These are phyloP conservation scores for slime mould (Dictyostelium discoideum) DNA, from an alignment of 78 protist genomes.

Conservation along the genomic window DNA sequence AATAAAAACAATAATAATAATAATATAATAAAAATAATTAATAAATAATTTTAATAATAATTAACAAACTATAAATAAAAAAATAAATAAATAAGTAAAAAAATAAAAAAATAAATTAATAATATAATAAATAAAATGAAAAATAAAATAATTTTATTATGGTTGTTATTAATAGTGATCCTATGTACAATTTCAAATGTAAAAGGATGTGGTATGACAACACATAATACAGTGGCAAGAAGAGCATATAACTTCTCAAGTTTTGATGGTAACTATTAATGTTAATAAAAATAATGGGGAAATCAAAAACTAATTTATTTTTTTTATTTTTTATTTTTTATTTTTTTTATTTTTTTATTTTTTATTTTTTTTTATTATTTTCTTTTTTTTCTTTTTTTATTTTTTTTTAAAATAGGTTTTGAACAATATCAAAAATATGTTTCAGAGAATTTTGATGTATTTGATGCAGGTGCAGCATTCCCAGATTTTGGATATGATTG, in stretches of 20 bases:
- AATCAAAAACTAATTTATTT: neutral
- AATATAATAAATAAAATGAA: neutral
- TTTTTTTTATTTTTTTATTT: neutral
- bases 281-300: neutral
- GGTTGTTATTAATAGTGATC: neutral
- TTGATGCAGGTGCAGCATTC: conserved; percentile 71
- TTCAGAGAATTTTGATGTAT: conserved; percentile 12
- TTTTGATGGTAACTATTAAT: conserved; percentile 36
- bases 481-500: conserved; percentile 74
- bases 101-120: too few relatives aligned
- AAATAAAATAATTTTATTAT: neutral
- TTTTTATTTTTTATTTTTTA: too few relatives aligned
- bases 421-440: conserved; percentile 23
- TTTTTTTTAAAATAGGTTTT: neutral
- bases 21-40: neutral
- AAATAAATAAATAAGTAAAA: too few relatives aligned
- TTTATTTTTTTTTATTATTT: too few relatives aligned
- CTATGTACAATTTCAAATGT: neutral
- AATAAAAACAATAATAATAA: neutral
- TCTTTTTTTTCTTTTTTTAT: neutral
- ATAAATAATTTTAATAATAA: too few relatives aligned
- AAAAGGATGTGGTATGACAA: conserved; percentile 66
- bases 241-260: conserved; percentile 55
- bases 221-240: conserved; percentile 71
- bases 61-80: too few relatives aligned